Base-by-base conservation (phyloP, 2,329 filamentous ascomycete genomes). In the Colletotrichum noveboracense region DNA sequence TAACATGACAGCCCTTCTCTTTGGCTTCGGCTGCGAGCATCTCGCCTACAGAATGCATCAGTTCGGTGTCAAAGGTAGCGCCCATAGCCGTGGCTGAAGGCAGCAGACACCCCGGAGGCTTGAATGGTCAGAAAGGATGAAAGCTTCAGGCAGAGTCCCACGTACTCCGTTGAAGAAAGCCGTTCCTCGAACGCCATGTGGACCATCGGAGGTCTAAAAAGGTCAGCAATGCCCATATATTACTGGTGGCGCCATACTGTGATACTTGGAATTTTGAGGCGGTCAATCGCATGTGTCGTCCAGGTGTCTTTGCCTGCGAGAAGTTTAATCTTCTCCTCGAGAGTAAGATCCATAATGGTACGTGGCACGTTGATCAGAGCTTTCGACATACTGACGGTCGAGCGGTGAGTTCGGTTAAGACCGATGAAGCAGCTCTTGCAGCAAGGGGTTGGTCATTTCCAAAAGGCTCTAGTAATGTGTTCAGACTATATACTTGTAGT, bases 1-100 rank as follows among this genome's bases (percentile, higher is more conserved):
- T 34, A 18, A 61, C 55, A 4, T 67, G 48, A 3, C 36, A 36
- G 10, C 32, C 43, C 26, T 72, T 62, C 9, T 36, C 52, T 21
- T 58, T 68, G 9, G 66, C 66, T n/a, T 68, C 66, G 0, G 14
- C 13, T 9, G 32, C 32, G 32, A 68, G 66, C 5, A 60, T 26
- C n/a, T 38, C 18, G 12, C 52, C 52, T 0, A 60, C 52, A 0
- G 14, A 18, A n/a, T 52, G 36, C 30, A 70, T 34, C 13, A 74
- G 10, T 28, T 58, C 56, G 5, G 43, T 32, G 65, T 74, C 58
- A 14, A 68, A 74, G 3, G 58, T 69, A 5, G 71, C 56, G 9
- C 65, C 71, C 71, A 69, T 68, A 0, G 56, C 62, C 13, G 70
- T 72, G 24, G 70, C 62, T 48, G 62, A 72, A 5, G 70, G 62